These are phyloP conservation scores for Castanea crenata DNA, from an alignment of 306 rosid species.

Conservation along the genomic window DNA sequence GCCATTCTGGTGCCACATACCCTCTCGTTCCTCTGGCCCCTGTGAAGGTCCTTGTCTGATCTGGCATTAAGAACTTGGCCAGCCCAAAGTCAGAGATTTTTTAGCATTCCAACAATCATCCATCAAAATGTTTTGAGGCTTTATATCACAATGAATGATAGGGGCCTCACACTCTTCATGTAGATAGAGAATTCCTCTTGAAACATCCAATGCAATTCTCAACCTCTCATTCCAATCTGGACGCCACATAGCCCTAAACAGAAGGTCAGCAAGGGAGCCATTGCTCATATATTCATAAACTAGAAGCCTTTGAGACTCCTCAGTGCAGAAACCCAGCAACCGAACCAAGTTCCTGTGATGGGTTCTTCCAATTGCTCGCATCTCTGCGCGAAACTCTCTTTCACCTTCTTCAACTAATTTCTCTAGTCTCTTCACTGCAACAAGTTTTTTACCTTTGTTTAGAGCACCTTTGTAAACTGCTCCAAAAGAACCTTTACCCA, in stretches of 20 bases:
- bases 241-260: background rate
- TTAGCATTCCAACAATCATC: constrained; percentile 6
- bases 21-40: background rate
- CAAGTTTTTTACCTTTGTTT: background rate
- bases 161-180: constrained; percentile 3
- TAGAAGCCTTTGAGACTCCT: background rate
- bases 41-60: constrained; percentile 5
- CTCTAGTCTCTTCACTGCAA: too few species aligned
- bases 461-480: constrained; percentile 16
- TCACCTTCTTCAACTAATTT: constrained; percentile 13
- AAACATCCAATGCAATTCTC: constrained; percentile 3
- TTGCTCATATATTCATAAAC: background rate
- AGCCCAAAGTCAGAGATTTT: constrained; percentile 4
- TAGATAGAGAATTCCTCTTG: constrained; percentile 5
- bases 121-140: constrained; percentile 8
- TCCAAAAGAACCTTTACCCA: background rate
- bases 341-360: background rate
- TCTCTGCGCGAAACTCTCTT: constrained; percentile 14
- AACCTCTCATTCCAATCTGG: constrained; percentile 7
- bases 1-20: constrained; percentile 20
- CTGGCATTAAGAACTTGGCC: background rate
- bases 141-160: constrained; percentile 3
- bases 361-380: constrained; percentile 6
- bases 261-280: constrained; percentile 10
- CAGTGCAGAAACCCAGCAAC: background rate